Base-by-base conservation (phyloP, 108 stramenopile genomes). In the Cylindrotheca fusiformis region DNA sequence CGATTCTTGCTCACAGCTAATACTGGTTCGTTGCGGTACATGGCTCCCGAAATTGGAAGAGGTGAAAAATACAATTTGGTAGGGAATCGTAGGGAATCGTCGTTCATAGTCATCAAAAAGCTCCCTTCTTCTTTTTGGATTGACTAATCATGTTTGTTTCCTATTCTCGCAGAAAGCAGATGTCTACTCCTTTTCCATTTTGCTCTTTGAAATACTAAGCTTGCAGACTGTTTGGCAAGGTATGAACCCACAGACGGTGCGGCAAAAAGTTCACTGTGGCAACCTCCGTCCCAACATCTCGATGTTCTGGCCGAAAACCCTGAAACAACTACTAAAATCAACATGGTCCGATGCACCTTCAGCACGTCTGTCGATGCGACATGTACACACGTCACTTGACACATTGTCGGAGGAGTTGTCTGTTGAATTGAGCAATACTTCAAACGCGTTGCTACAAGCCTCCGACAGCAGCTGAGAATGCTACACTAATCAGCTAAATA, bases 41-140 rank as follows among this genome's bases (percentile, higher is more conserved):
- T 85, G 84, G 76, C 79, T 28, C 80, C 84, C 0, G 84, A 85
- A 47, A 75, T 85, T 25, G 69, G 51, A 18, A n/a, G 60, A 27
- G 58, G 65, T 5, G 47, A 85, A 18, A 46, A 51, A 1, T 85
- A 85, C 53, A 69, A 69, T 62, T 55, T 64, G 8, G 36, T 41
- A 41, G 14, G 36, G 10, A 14, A 41, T n/a, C n/a, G n/a, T n/a
- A n/a, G n/a, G n/a, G n/a, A n/a, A n/a, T n/a, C n/a, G n/a, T n/a
- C n/a, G n/a, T n/a, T n/a, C n/a, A n/a, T n/a, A n/a, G n/a, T n/a
- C n/a, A n/a, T n/a, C n/a, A n/a, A n/a, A n/a, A n/a, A n/a, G n/a
- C n/a, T n/a, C n/a, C n/a, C n/a, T n/a, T n/a, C n/a, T n/a, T n/a
- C n/a, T n/a, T n/a, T n/a, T n/a, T n/a, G n/a, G n/a, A n/a, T n/a